A percentile compares a stretch with the other conserved stretches of the same genome.
Evolutionary conservation across 495 filamentous ascomycete species (phyloP).

Genomic region (Aspergillus indologenus): DNA sequence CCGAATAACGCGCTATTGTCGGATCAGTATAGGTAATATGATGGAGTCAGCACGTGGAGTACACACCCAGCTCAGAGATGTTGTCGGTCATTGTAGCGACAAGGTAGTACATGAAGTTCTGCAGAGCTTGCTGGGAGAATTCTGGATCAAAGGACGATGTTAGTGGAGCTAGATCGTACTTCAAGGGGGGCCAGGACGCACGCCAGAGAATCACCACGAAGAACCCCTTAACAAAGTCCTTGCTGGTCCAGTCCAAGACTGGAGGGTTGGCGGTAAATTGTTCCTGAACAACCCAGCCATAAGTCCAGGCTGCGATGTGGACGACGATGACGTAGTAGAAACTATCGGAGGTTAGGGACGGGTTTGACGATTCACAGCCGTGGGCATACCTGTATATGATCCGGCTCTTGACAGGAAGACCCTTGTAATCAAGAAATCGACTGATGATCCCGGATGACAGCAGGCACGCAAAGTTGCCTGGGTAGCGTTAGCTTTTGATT

Average conservation of each 20-base stretch:
- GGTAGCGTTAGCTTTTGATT: background rate
- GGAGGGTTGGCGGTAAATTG: constrained; percentile 43
- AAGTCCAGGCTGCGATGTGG: constrained; percentile 45
- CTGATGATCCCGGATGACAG: constrained; percentile 39
- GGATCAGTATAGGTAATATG: constrained; percentile 9
- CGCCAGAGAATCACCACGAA: constrained; percentile 48
- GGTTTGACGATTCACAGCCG: background rate
- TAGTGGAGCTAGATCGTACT: constrained; percentile 2
- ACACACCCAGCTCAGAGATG: constrained; percentile 48
- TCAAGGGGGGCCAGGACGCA: background rate
- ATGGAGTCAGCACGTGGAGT: constrained; percentile 19
- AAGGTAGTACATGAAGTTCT: constrained; percentile 58
- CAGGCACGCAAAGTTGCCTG: constrained; percentile 32
- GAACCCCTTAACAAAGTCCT: constrained; percentile 43
- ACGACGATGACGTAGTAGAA: constrained; percentile 42
- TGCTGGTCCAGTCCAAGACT: constrained; percentile 40
- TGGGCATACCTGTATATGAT: constrained; percentile 30
- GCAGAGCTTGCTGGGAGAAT: constrained; percentile 43
- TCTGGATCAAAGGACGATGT: background rate
- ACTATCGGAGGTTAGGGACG: background rate
- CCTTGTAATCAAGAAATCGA: constrained; percentile 40
- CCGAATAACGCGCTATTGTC: constrained; percentile 45
- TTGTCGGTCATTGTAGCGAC: constrained; percentile 54
- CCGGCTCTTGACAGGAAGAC: constrained; percentile 35
- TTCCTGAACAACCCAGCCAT: constrained; percentile 49